Evolutionary conservation across 1,284 basidiomycete species (phyloP), one percentile per base, ranked within the genome.

Genomic region (Phellinidium pouzarii): DNA sequence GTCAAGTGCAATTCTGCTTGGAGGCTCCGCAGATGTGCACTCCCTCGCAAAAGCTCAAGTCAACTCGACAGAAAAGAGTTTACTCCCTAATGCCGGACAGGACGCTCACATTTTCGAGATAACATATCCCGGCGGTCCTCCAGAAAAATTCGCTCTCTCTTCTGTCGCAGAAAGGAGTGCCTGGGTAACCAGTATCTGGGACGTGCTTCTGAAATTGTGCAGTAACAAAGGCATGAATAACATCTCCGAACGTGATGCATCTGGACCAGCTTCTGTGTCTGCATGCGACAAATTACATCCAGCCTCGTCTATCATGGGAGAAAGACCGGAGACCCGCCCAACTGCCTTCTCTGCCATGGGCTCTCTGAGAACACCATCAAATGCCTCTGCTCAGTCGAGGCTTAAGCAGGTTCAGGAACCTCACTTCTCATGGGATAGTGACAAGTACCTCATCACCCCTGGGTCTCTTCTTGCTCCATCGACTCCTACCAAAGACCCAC

Each of bases 161-260:
- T 79, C 79, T 31, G 74, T 78, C n/a, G 72, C 75, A 55, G 80
- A 84, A 52, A 70, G 85, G 48, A 83, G 83, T 4, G 71, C 71
- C 17, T 88, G 85, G 85, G 75, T 88, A 49, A 82, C 78, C 59
- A 74, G 77, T 3, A 78, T 87, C 48, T 88, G 85, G 85, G 81
- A 87, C 60, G 70, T 71, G 2, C 71, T 86, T 22, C 66, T 86
- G 25, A 67, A 70, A 41, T 3, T 65, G 66, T 19, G 74, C 68
- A 61, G 66, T 66, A 50, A 56, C 61, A 34, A 60, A 56, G 48
- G 52, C 54, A 4, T 22, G 3, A 25, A n/a, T n/a, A n/a, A n/a
- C n/a, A 48, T 3, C n/a, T 14, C 17, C 38, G 26, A 14, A 7
- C 4, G 17, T 4, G 27, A 9, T 43, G 7, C 5, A 17, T 14